Evolutionary conservation across 768 basidiomycete genomes (phyloP), one percentile per base, ranked within the genome.

Genomic region (Suillus americanus): DNA sequence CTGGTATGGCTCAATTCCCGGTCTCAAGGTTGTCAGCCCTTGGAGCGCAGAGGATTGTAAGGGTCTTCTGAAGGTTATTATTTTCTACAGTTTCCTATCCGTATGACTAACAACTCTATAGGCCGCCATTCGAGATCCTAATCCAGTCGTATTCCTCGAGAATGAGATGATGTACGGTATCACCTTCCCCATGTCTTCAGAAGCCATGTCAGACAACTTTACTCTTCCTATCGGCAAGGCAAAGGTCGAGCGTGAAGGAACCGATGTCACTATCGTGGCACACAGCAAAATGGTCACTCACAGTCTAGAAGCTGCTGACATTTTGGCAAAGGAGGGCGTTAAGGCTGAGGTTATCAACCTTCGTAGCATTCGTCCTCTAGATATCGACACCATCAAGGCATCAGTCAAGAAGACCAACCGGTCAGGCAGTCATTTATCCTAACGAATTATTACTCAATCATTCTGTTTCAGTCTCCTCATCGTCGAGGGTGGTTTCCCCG

Each of bases 11-110:
- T 87, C 86, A 62, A 83, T 99, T 53, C 97, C 97, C 9, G 97
- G 97, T 66, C 85, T 99, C 70, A 99, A 99, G 81, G 97, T 99
- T 67, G 87, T 99, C 74, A 94, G 91, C 71, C 97, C 97, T 35
- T 99, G 94, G 94, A 95, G 85, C 74, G 89, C 97, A n/a, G 96
- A 99, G 77, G 97, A 99, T 77, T 98, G 96, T 86, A 98, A 94
- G 79, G 97, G 97, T 75, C 85, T 99, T 64, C 85, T 99, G 69
- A 99, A 99, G 87, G 94, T 92, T 59, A 35, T 81, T 69, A 50
- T 63, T 40, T 43, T 45, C 55, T 9, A 41, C 45, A n/a, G 9
- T 46, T 40, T 51, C 33, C 55, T 5, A 45, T 12, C 33, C 53
- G 56, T 68, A 23, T 68, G 30, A 14, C 37, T 37, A 53, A 46